Evolutionary conservation across 257 asterid species (phyloP), one percentile per base, ranked within the genome.

Genomic region (Fraxinus anomala): DNA sequence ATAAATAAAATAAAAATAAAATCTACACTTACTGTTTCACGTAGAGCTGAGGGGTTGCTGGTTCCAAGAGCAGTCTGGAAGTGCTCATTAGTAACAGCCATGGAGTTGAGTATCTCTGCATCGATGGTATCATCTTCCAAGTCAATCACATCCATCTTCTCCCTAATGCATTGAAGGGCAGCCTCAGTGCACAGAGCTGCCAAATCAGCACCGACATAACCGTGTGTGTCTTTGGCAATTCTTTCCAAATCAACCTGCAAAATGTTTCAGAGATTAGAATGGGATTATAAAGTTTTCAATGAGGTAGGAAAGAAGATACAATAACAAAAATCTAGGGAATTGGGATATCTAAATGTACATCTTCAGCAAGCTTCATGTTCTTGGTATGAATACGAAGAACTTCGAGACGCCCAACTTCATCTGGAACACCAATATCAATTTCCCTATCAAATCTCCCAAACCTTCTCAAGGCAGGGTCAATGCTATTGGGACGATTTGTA

Each of bases 171-270:
- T 72, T 94, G 97, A 49, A 94, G 94, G 5, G 98, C 98, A 73
- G 97, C 94, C 84, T 94, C 97, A 30, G 98, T 93, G 85, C 98
- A 93, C 79, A 93, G 77, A n/a, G 98, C 97, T 73, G 98, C 98
- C 56, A 93, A 86, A 84, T 94, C 98, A 28, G 97, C 97, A 75
- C 98, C 98, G 66, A 94, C 98, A 79, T 91, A 92, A 1, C 98
- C 98, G 42, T 92, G 98, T 8, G 97, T 94, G 73, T 91, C 93
- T 85, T 89, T 94, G 39, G 89, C 65, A 77, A 92, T 92, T 73
- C 86, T 92, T 82, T 94, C 97, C 91, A 94, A 81, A 85, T 94
- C 97, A 71, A 94, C 97, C 97, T 94, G 89, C 82, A 79, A 77
- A 80, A 34, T 17, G 61, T 49, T 76, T 31, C 77, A 5, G 10